A percentile compares a stretch with the other conserved stretches of the same genome.
These are phyloP conservation scores for Saturnispora gosingensis DNA, from an alignment of 805 yeast species.

Conservation along the genomic window DNA sequence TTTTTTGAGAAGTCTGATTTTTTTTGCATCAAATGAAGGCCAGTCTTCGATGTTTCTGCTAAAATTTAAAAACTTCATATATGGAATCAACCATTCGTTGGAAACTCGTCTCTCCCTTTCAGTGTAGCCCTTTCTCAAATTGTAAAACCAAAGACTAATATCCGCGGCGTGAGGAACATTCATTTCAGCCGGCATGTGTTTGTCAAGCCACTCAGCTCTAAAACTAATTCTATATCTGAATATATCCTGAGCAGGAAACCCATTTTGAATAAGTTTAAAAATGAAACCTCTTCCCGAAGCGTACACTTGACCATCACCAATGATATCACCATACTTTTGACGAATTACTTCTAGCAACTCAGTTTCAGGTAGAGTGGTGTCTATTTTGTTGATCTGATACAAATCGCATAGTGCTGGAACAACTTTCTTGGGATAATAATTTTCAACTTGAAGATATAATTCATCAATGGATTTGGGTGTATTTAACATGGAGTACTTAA, in stretches of 20 bases:
- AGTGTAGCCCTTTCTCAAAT: constrained; percentile 20
- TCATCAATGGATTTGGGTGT: constrained; percentile 23
- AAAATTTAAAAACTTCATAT: constrained; percentile 23
- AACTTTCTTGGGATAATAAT: constrained; percentile 29
- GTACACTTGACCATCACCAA: constrained; percentile 33
- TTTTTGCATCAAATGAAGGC: constrained; percentile 21
- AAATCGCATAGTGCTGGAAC: constrained; percentile 17
- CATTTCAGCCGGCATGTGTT: constrained; percentile 15
- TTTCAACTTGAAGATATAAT: constrained; percentile 26
- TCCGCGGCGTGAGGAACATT: constrained; percentile 33
- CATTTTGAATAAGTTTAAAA: constrained; percentile 22
- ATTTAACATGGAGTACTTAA: constrained; percentile 9
- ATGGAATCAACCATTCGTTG: constrained; percentile 25
- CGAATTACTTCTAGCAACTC: constrained; percentile 11
- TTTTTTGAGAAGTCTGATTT: constrained; percentile 23
- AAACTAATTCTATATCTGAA: constrained; percentile 27
- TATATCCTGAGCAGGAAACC: constrained; percentile 22
- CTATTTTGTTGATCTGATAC: constrained; percentile 13
- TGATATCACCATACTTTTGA: constrained; percentile 27
- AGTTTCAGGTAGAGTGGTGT: constrained; percentile 7
- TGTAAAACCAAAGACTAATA: constrained; percentile 29
- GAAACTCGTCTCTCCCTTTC: constrained; percentile 21
- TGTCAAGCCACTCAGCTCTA: constrained; percentile 18
- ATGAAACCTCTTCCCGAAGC: constrained; percentile 31
- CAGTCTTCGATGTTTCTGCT: constrained; percentile 22